A percentile compares a stretch with the other conserved stretches of the same genome.
These are phyloP conservation scores for Pneumocystis oryctolagi DNA, from an alignment of 1,139 yeast species.

Conservation along the genomic window DNA sequence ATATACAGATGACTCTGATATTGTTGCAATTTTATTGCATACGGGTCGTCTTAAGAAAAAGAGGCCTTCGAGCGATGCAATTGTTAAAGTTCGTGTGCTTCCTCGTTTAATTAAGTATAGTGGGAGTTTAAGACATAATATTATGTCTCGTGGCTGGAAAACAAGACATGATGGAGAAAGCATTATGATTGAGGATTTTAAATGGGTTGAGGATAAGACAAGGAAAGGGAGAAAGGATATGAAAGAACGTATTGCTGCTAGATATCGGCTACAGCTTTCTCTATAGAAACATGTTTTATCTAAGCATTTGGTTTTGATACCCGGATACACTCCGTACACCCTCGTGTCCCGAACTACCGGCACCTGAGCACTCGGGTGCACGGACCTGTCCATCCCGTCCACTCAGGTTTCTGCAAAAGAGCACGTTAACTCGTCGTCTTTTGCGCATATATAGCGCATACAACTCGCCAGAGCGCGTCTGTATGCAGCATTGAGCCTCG, in stretches of 20 bases:
- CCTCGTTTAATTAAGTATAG: conserved; percentile 51
- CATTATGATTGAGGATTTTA: conserved; percentile 33
- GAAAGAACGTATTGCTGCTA: background rate
- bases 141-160: conserved; percentile 63
- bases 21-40: conserved; percentile 60
- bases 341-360: no score
- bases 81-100: conserved; percentile 53
- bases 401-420: no score
- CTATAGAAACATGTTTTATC: background rate
- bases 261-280: background rate
- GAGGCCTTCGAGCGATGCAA: conserved; percentile 34
- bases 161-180: conserved; percentile 57
- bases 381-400: no score
- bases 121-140: conserved; percentile 51
- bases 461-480: no score
- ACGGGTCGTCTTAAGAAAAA: conserved; percentile 19
- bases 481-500: no score
- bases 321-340: no score
- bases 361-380: no score
- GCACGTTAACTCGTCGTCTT: no score
- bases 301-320: background rate
- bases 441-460: background rate
- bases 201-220: conserved; percentile 17
- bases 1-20: conserved; percentile 85
- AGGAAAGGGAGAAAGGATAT: conserved; percentile 17